Base-by-base conservation (phyloP, 345 rosid species). In the Sapria himalayana region DNA sequence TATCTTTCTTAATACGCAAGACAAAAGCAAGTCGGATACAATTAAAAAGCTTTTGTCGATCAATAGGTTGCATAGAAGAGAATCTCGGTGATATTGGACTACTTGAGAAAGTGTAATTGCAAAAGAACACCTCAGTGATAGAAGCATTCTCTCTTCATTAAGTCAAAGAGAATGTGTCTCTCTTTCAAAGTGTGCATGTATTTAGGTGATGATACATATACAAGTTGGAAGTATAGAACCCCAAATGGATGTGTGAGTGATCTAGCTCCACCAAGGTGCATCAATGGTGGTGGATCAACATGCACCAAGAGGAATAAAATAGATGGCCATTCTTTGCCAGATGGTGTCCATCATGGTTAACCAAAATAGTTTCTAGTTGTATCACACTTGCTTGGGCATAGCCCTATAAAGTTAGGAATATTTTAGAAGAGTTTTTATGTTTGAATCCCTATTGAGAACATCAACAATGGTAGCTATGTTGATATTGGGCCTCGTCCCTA, bases 371-470 rank as follows among this genome's bases (percentile, higher is more conserved):
- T 50, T 80, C 13, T 73, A 57, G 55, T 69, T 73, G 65, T 77
- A 91, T 52, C 72, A 60, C 62, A 82, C 99, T 43, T 59, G 70
- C 41, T 81, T 73, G 36, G 73, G 99, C 25, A 92, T 95, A 12
- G 77, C 72, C 39, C 89, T 80, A 35, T 91, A 84, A 37, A 91
- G 93, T 64, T 77, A 92, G 37, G 99, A 93, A 57, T 73, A 51
- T 48, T 51, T 40, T 1, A 74, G 55, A 46, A 91, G 92, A 31
- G 67, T 80, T 45, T 60, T 64, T 51, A 72, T 68, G 47, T 84
- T 64, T 5, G 84, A 66, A 51, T 84, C 79, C 56, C 84, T 91
- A 62, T 91, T 95, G 22, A 91, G 86, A 52, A 89, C 58, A 31
- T 77, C 93, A 1, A 77, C 84, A 31, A 84, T 57, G 53, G 84